Percentiles rank a stretch among this genome's conserved stretches.
Evolutionary conservation across 1,139 yeast species (phyloP).

Genomic region (Pichia sp.): DNA sequence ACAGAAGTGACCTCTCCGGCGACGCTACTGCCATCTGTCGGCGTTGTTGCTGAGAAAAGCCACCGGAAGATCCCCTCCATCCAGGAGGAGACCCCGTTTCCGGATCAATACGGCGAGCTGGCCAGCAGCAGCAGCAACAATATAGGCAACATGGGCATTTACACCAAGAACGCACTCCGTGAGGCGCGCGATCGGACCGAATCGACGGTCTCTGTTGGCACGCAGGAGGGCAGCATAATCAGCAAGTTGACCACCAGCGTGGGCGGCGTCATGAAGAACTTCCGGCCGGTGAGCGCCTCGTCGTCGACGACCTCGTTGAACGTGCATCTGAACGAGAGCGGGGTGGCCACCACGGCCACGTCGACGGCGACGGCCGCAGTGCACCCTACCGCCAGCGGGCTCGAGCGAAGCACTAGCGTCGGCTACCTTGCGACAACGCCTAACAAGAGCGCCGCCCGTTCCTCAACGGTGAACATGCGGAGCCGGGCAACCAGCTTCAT

Average conservation of each 20-base stretch:
- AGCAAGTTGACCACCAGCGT: constrained; percentile 29
- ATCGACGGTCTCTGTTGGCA: constrained; percentile 13
- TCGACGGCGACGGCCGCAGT: constrained; percentile 2
- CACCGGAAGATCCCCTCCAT: background rate
- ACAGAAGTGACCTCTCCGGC: background rate
- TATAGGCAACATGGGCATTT: no score
- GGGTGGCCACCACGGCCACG: background rate
- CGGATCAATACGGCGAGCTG: background rate
- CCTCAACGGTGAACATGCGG: constrained; percentile 18
- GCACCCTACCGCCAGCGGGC: background rate
- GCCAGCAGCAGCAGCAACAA: background rate
- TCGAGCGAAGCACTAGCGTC: constrained; percentile 8
- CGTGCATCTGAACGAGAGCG: constrained; percentile 16
- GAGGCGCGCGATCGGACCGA: constrained; percentile 13
- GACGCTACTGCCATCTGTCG: background rate
- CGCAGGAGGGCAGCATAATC: constrained; percentile 26
- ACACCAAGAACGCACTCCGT: background rate
- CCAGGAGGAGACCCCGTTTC: constrained; percentile 5
- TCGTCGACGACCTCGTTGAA: constrained; percentile 28
- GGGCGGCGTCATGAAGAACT: constrained; percentile 32
- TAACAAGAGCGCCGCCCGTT: background rate
- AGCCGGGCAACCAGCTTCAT: constrained; percentile 32
- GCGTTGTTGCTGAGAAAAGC: background rate
- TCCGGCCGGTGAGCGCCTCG: constrained; percentile 30
- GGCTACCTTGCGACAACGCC: constrained; percentile 5